Evolutionary conservation across 805 yeast species (phyloP), one percentile per base, ranked within the genome.

Genomic region (Candida koratica): DNA sequence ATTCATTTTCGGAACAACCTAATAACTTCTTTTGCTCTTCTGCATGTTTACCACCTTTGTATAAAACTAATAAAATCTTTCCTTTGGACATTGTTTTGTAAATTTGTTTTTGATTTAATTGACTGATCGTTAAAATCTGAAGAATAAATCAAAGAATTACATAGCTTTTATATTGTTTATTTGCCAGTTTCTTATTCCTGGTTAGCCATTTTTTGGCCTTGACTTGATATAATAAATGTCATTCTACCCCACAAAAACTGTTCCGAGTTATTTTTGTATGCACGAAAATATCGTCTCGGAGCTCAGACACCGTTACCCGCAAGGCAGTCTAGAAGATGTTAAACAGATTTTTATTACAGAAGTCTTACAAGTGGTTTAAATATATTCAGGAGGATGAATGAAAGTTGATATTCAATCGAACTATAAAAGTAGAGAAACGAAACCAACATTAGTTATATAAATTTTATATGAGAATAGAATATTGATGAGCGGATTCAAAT

Each of bases 1-100:
- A 71, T 46, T 83, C 88, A 56, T 82, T 82, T 58, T 84, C 89
- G 44, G 77, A 71, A 44, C 82, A 70, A 17, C 93, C 94, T 41
- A 79, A 67, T 39, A 84, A 69, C 45, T 69, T 68, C 36, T 78
- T 65, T 51, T 79, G 81, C 46, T 80, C 75, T 27, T 53, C 44
- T 39, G 86, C 85, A 50, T 78, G 82, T 25, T 60, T 48, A 31
- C 73, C 74, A 39, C 81, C 84, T 44, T 62, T 60, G 67, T 78
- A 79, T 45, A 79, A 66, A 36, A 78, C 81, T 37, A 78, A 60
- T 44, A 79, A 67, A 39, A 79, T 71, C 39, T 61, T 62, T 56
- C 57, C 55, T 34, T 53, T 54, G 11, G 56, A 35, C 58, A 53
- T 52, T 22, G 15, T 31, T 6, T 24, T 17, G 5, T 30, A 20